Evolutionary conservation across 2,329 filamentous ascomycete genomes (phyloP).

Genomic region (Bipolaris bicolor): DNA sequence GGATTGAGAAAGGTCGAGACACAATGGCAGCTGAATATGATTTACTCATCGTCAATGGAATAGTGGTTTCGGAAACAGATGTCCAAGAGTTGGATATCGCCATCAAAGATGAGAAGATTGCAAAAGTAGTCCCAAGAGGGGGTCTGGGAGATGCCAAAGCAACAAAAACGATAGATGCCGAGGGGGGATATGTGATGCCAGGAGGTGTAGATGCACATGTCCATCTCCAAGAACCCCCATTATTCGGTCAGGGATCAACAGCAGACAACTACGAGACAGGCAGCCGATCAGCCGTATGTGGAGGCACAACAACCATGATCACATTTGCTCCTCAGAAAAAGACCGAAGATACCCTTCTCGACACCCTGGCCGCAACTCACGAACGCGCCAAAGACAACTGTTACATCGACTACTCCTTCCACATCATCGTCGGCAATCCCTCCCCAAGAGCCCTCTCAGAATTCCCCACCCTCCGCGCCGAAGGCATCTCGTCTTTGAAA

Average conservation of each 20-base stretch:
- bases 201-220: slow-evolving; percentile 57
- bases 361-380: slow-evolving; percentile 53
- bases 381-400: slow-evolving; percentile 52
- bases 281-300: slow-evolving; percentile 55
- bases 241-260: slow-evolving; percentile 53
- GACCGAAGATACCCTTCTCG: slow-evolving; percentile 53
- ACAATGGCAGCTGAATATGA: slow-evolving; percentile 39
- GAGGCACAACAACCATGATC: slow-evolving; percentile 58
- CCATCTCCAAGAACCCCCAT: slow-evolving; percentile 54
- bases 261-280: slow-evolving; percentile 52
- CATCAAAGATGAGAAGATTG: slow-evolving; percentile 53
- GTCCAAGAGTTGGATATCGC: slow-evolving; percentile 51
- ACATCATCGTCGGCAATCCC: slow-evolving; percentile 50
- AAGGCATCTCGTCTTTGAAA: slow-evolving; percentile 51
- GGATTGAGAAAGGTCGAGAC: not conserved
- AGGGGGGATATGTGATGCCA: slow-evolving; percentile 55
- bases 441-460: slow-evolving; percentile 43
- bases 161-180: slow-evolving; percentile 49
- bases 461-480: slow-evolving; percentile 44
- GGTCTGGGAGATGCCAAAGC: slow-evolving; percentile 37
- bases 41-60: slow-evolving; percentile 51
- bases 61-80: slow-evolving; percentile 51
- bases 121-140: slow-evolving; percentile 42
- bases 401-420: slow-evolving; percentile 57
- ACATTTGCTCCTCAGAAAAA: slow-evolving; percentile 57